Conservation (phyloP, 2,329 filamentous ascomycete species). For the Emericellopsis atlantica region DNA sequence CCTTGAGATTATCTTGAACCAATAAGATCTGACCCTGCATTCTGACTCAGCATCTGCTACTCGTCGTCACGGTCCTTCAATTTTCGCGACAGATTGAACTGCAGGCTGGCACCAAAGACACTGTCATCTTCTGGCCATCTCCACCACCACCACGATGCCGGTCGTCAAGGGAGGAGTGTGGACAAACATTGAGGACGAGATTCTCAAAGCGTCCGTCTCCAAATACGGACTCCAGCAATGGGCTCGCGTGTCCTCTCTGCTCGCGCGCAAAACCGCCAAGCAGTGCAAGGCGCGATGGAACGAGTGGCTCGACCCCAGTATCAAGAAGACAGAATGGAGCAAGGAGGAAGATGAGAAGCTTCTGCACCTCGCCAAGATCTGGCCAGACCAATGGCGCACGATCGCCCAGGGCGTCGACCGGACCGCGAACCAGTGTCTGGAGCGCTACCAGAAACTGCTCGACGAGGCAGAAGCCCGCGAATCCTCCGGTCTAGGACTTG, state of each 20-base stretch:
- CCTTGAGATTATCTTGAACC: neutral
- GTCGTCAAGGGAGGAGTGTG: constrained; percentile 65
- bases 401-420: constrained; percentile 94
- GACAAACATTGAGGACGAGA: constrained; percentile 82
- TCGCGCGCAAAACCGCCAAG: constrained; percentile 95
- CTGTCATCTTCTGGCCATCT: neutral
- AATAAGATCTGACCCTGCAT: neutral
- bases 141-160: constrained; percentile 38
- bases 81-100: neutral
- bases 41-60: neutral
- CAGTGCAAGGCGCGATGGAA: constrained; percentile 98
- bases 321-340: constrained; percentile 98
- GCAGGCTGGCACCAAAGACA: neutral
- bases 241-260: constrained; percentile 93
- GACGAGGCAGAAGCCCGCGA: constrained; percentile 93
- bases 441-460: constrained; percentile 90
- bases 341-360: constrained; percentile 98
- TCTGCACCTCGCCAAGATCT: constrained; percentile 90
- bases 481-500: constrained; percentile 68
- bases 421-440: constrained; percentile 92
- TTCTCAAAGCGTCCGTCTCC: constrained; percentile 88
- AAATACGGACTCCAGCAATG: constrained; percentile 96
- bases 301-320: constrained; percentile 96
- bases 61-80: neutral
- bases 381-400: constrained; percentile 98